Evolutionary conservation across 1,284 basidiomycete species (phyloP).

Genomic region (Ceratobasidium sp.): DNA sequence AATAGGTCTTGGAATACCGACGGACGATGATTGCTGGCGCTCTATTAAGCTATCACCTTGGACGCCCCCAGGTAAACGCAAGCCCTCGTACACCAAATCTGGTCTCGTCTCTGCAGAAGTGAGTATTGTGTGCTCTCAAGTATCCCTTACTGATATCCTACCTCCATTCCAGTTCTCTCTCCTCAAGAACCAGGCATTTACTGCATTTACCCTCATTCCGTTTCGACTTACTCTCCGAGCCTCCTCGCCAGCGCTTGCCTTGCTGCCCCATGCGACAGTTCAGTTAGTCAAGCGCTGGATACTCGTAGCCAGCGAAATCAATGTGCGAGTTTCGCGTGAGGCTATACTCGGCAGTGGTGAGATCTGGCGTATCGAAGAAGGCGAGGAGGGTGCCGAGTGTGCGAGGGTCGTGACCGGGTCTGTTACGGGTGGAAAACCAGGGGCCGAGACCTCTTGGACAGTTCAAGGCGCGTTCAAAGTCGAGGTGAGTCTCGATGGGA

Average conservation of each 20-base stretch:
- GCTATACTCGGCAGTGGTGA: slow-evolving; percentile 29
- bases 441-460: slow-evolving; percentile 18
- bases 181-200: slow-evolving; percentile 19
- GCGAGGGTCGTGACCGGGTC: slow-evolving; percentile 27
- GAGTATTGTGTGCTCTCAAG: not conserved
- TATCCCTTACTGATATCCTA: not conserved
- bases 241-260: slow-evolving; percentile 21
- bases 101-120: slow-evolving; percentile 9
- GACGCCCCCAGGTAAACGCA: not conserved
- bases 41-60: slow-evolving; percentile 2
- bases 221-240: slow-evolving; percentile 23
- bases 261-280: slow-evolving; percentile 26
- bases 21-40: not conserved
- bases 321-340: slow-evolving; percentile 8
- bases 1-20: not conserved
- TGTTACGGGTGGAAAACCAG: slow-evolving; percentile 23
- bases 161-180: slow-evolving; percentile 5
- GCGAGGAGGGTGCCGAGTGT: slow-evolving; percentile 18
- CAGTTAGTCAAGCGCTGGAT: slow-evolving; percentile 25
- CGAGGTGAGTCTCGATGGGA: slow-evolving; percentile 10
- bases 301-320: slow-evolving; percentile 2
- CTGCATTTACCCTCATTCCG: slow-evolving; percentile 14
- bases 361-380: slow-evolving; percentile 32
- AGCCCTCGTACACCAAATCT: not conserved
- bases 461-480: slow-evolving; percentile 18